Evolutionary conservation across 805 yeast genomes (phyloP).

Genomic region (Kazachstania kunashirensis): DNA sequence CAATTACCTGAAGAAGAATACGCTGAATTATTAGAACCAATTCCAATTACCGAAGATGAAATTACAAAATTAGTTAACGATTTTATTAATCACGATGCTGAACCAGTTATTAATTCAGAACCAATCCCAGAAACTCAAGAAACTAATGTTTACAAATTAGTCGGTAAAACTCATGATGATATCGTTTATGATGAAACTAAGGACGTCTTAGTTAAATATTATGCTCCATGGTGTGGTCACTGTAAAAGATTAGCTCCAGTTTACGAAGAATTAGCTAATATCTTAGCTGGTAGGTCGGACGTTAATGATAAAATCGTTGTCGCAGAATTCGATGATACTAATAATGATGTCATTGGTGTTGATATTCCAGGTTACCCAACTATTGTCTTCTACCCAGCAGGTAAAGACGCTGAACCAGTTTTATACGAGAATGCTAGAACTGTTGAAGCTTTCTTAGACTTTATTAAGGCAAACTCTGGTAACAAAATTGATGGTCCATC

Average conservation of each 20-base stretch:
- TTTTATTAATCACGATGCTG: constrained; percentile 52
- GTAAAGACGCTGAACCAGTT: constrained; percentile 57
- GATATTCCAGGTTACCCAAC: constrained; percentile 90
- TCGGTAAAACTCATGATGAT: constrained; percentile 73
- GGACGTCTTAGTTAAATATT: constrained; percentile 80
- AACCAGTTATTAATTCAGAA: constrained; percentile 75
- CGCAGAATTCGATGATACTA: constrained; percentile 85
- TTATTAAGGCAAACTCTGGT: constrained; percentile 61
- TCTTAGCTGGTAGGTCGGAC: constrained; percentile 43
- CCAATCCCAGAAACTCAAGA: constrained; percentile 78
- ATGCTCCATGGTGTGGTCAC: constrained; percentile 98
- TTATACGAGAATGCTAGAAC: constrained; percentile 65
- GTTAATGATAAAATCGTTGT: constrained; percentile 49
- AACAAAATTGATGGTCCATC: constrained; percentile 47
- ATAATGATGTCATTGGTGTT: constrained; percentile 70
- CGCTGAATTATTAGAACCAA: constrained; percentile 16
- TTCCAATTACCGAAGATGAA: constrained; percentile 40
- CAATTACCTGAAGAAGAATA: constrained; percentile 38
- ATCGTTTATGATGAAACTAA: constrained; percentile 47
- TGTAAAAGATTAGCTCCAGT: constrained; percentile 86
- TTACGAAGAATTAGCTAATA: constrained; percentile 76
- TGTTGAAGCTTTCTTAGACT: constrained; percentile 57
- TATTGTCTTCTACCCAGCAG: constrained; percentile 82
- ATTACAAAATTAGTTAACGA: constrained; percentile 54
- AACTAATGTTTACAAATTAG: constrained; percentile 62